Evolutionary conservation across 2,329 filamentous ascomycete genomes (phyloP), one percentile per base, ranked within the genome.

Genomic region (Fusarium sacchari): DNA sequence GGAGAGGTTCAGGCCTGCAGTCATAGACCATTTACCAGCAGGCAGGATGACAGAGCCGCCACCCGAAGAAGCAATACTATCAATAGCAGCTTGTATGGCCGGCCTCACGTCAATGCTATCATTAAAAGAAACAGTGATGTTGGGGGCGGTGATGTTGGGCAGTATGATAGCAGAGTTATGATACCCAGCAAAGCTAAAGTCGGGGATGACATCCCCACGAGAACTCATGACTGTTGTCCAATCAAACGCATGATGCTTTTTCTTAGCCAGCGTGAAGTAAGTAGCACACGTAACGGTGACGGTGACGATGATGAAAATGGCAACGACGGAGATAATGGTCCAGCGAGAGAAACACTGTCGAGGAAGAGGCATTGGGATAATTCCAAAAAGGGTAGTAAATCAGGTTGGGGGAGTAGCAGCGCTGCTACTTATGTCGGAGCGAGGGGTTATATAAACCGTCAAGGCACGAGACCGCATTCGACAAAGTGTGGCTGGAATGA

Each of bases 111-210:
- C 73, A 4, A 49, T 7, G 7, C 44, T 49, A 6, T 37, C 36
- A 12, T 43, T 55, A 9, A 47, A 30, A 3, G 46, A 13, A 1
- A 77, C 6, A 1, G 47, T 67, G n/a, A 69, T 40, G 5, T 50
- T 67, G 1, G 47, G 30, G 2, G 26, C 26, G 12, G 15, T 3
- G 14, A 37, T 10, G 2, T 5, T n/a, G 7, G 73, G 75, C 7
- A 77, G 24, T 37, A 61, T 65, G 15, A 52, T 60, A 8, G 73
- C 63, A 3, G 75, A 77, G 22, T 50, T 61, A 20, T 65, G 75
- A 20, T 77, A 77, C 0, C 75, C 75, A 18, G 69, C 56, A 55
- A 57, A 77, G 26, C 75, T 77, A 14, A 77, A 77, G 39, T 77
- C 75, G 3, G 75, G 75, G 4, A 77, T 22, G 1, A 43, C n/a